Conservation (phyloP, 208 protist genomes). For the Angomonas deanei region DNA sequence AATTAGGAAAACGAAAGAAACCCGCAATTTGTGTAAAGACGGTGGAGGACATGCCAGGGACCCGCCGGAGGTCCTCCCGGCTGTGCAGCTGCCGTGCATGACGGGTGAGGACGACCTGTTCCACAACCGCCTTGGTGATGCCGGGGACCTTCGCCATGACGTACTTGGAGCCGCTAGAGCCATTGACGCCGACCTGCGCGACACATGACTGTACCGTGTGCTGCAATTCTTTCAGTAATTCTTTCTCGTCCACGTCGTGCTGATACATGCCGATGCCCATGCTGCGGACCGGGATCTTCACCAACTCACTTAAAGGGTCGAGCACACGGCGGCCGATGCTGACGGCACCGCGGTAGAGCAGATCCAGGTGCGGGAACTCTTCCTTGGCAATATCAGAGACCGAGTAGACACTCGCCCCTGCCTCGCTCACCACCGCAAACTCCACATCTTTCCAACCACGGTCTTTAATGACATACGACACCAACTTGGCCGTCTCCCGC, state of each 20-base stretch:
- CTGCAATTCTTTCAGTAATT: conserved; percentile 45
- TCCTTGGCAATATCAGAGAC: conserved; percentile 66
- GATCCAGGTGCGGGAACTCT: conserved; percentile 64
- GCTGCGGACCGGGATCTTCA: conserved; percentile 82
- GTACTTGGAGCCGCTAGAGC: conserved; percentile 56
- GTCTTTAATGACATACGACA: conserved; percentile 47
- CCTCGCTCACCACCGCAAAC: conserved; percentile 81
- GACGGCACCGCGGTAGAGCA: conserved; percentile 79
- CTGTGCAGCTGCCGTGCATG: conserved; percentile 47
- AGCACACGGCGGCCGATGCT: conserved; percentile 86
- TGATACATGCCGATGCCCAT: conserved; percentile 92
- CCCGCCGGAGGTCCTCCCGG: conserved; percentile 63
- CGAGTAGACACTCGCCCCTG: conserved; percentile 82
- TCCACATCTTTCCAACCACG: conserved; percentile 41
- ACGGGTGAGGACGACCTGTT: conserved; percentile 75
- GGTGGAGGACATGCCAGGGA: conserved; percentile 71
- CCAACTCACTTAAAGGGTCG: conserved; percentile 86
- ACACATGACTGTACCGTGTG: conserved; percentile 74
- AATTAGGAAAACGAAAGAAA: conserved; percentile 87
- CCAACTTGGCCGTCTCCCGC: conserved; percentile 36
- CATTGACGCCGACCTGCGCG: conserved; percentile 74
- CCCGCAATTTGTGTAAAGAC: conserved; percentile 77
- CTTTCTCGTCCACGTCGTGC: conserved; percentile 76
- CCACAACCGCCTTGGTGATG: conserved; percentile 50
- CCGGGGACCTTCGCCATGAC: conserved; percentile 84